phyloP scores from a whole-genome alignment of 352 stramenopile genomes.

The Phytopythium oedochilum region DNA sequence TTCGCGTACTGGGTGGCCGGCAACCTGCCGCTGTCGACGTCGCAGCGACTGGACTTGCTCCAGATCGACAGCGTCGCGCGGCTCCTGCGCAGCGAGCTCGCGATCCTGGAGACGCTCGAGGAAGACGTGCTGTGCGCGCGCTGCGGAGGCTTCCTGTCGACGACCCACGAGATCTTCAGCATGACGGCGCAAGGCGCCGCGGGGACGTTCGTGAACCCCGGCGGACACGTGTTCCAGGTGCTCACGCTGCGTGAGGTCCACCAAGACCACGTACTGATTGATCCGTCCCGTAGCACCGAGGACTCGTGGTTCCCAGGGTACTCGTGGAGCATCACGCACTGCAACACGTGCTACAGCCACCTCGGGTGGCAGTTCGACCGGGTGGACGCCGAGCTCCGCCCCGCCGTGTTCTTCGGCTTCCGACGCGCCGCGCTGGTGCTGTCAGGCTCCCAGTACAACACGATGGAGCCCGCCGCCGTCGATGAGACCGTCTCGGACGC shows the following conservation, averaged over 20 bases:
- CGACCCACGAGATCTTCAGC: conserved; percentile 78
- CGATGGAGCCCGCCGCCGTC: no score
- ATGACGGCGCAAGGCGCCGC: conserved; percentile 53
- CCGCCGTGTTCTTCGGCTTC: conserved; percentile 61
- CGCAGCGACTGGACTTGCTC: conserved; percentile 52
- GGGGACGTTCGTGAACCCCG: conserved; percentile 80
- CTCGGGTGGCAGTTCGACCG: conserved; percentile 76
- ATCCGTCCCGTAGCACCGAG: conserved; percentile 37
- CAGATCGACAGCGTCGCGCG: conserved; percentile 54
- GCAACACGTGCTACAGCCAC: conserved; percentile 56
- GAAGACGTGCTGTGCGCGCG: conserved; percentile 64
- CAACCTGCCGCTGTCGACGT: conserved; percentile 62
- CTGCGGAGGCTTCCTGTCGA: conserved; percentile 55
- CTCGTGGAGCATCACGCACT: conserved; percentile 78
- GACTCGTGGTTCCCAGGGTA: conserved; percentile 83
- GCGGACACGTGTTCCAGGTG: conserved; percentile 74
- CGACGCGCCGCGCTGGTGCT: conserved; percentile 51
- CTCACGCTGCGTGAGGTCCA: conserved; percentile 64
- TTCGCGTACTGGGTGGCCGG: conserved; percentile 80
- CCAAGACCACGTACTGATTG: conserved; percentile 33
- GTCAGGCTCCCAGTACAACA: conserved; percentile 7
- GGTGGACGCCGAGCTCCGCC: conserved; percentile 20
- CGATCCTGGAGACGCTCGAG: conserved; percentile 48
- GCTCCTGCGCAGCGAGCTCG: conserved; percentile 50
- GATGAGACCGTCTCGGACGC: conserved; percentile 11